Conservation (phyloP, 345 rosid genomes). For the Leavenworthia alabamica region DNA sequence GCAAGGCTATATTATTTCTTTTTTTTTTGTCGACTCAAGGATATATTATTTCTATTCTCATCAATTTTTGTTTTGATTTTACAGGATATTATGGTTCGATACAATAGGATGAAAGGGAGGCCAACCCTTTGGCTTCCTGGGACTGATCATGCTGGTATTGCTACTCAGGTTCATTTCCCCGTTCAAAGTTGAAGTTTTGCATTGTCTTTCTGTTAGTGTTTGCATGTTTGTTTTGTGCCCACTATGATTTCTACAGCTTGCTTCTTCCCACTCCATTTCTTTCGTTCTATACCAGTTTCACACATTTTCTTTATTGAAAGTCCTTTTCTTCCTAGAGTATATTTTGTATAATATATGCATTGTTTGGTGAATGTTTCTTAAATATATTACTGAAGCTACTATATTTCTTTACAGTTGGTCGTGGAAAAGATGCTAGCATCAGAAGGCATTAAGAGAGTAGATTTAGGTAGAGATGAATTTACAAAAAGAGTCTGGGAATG, state of each 20-base stretch:
- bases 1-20: too few relatives aligned
- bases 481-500: conserved; percentile 92
- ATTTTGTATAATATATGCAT: background rate
- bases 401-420: conserved; percentile 55
- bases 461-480: conserved; percentile 83
- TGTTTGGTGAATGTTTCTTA: conserved; percentile 1
- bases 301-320: background rate
- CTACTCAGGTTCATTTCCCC: conserved; percentile 69
- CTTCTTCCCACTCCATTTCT: conserved; percentile 1
- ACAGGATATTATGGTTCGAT: conserved; percentile 71
- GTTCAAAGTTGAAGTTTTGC: conserved; percentile 11
- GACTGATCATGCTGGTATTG: conserved; percentile 98
- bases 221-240: background rate
- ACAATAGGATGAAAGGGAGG: conserved; percentile 86
- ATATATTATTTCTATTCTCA: background rate
- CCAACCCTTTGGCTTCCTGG: conserved; percentile 99
- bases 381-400: conserved; percentile 20
- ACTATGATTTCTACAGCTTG: background rate
- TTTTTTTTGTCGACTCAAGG: too few relatives aligned
- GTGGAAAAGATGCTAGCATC: conserved; percentile 92
- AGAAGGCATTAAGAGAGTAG: conserved; percentile 81
- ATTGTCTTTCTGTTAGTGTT: background rate
- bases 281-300: background rate
- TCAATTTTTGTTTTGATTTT: conserved; percentile 2
- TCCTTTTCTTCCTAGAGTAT: background rate